Base-by-base conservation (phyloP, 2,329 filamentous ascomycete genomes). In the Aspergillus puulaauensis region DNA sequence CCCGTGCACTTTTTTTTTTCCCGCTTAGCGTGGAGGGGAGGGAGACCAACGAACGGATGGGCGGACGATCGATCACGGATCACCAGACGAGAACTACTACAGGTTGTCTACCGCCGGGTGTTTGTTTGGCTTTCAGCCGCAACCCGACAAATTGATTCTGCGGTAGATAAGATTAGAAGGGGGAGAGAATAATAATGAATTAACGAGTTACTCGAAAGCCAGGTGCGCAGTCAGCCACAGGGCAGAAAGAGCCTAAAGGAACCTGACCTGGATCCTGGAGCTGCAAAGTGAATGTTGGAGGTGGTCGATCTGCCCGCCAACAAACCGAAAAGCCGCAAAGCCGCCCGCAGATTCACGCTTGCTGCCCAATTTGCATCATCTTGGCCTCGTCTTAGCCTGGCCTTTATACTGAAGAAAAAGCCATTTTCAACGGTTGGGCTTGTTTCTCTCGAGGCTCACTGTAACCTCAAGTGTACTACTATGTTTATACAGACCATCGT, bases 321-420 rank as follows among this genome's bases (percentile, higher is more conserved):
- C 27, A 31, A 31, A 9, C 27, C 27, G 9, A 31, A 31, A 31
- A 31, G 9, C 27, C 8, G 50, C 57, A 43, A 54, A 59, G 56
- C 23, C 33, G 48, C 58, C 55, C 49, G 39, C 53, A 40, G 47
- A 12, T 24, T 39, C 31, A 23, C 23, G 46, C 44, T 62, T 60
- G 60, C 60, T 62, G 60, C 60, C 60, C 60, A 62, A 62, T 60
- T 54, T 54, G 40, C 58, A 44, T 58, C 21, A 35, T 43, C 21
- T 33, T 50, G 52, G 60, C 48, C 54, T 57, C 52, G 54, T 53
- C 47, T 52, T 54, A 50, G 46, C 19, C 46, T 21, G 19, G 17
- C 15, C 19, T 24, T 12, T 11, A 31, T 31, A 31, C 9, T 31
- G 27, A 31, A 31, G 45, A 6, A 46, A 33, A 56, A 3, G 14